Evolutionary conservation across 1,139 yeast species (phyloP).

Genomic region (Trichomonascaceae sp.): DNA sequence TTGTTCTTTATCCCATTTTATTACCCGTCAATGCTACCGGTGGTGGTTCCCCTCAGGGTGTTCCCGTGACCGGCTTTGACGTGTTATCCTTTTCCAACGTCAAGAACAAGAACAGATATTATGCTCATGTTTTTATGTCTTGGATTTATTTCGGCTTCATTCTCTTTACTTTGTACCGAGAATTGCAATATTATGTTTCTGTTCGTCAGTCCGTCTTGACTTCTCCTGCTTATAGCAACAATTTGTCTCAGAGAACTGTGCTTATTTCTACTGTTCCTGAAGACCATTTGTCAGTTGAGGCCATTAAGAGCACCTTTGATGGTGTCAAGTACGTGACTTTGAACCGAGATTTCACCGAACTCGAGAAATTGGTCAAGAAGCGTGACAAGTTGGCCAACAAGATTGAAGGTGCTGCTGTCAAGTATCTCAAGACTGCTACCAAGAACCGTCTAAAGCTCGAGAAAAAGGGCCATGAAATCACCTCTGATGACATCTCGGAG

Average conservation of each 20-base stretch:
- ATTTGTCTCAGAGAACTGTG: conserved; percentile 71
- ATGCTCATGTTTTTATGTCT: conserved; percentile 78
- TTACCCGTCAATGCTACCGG: conserved; percentile 85
- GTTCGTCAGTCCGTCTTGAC: conserved; percentile 76
- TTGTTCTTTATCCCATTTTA: conserved; percentile 67
- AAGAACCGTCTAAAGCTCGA: conserved; percentile 56
- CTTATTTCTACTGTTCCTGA: conserved; percentile 77
- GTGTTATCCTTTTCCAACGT: conserved; percentile 75
- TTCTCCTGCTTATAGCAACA: conserved; percentile 69
- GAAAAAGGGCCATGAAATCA: conserved; percentile 45
- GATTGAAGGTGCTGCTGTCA: conserved; percentile 66
- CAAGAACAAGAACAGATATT: conserved; percentile 55
- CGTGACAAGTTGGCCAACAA: conserved; percentile 57
- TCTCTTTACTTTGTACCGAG: conserved; percentile 70
- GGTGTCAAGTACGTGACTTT: conserved; percentile 71
- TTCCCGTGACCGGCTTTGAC: conserved; percentile 59
- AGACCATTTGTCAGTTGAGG: conserved; percentile 54
- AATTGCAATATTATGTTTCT: conserved; percentile 71
- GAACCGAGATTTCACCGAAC: conserved; percentile 58
- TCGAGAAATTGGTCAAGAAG: conserved; percentile 51
- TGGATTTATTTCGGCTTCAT: conserved; percentile 73
- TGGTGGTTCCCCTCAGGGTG: conserved; percentile 47
- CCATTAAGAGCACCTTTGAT: conserved; percentile 54
- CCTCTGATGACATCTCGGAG: conserved; percentile 48
- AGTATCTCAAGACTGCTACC: conserved; percentile 54